Percentiles rank a stretch among this genome's conserved stretches.
Evolutionary conservation across 768 basidiomycete genomes (phyloP).

Genomic region (Lactarius deliciosus): DNA sequence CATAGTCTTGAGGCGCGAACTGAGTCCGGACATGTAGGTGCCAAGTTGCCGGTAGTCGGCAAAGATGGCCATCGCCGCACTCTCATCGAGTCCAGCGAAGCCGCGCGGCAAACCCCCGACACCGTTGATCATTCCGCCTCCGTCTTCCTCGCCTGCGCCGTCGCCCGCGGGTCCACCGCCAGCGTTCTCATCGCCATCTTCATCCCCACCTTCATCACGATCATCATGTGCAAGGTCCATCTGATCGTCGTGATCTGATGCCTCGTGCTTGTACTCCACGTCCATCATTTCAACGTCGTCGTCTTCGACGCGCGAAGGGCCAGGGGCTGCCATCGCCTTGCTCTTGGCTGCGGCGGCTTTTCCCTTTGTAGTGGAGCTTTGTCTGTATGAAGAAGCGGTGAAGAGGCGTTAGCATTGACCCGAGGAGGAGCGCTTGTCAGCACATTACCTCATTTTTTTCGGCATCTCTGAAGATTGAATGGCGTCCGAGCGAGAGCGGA

Average conservation of each 20-base stretch:
- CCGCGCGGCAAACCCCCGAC: conserved; percentile 25
- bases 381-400: conserved; percentile 36
- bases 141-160: conserved; percentile 38
- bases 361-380: conserved; percentile 44
- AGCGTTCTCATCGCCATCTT: conserved; percentile 46
- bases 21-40: conserved; percentile 90
- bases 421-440: neutral
- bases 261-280: conserved; percentile 52
- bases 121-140: conserved; percentile 38
- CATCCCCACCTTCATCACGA: conserved; percentile 50
- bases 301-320: conserved; percentile 63
- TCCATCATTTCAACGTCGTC: conserved; percentile 81
- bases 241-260: conserved; percentile 49
- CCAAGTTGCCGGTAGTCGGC: conserved; percentile 87
- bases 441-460: conserved; percentile 64
- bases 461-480: conserved; percentile 60
- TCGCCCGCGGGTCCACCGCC: conserved; percentile 37
- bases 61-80: conserved; percentile 75
- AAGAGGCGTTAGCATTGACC: conserved; percentile 13
- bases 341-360: conserved; percentile 49
- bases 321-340: conserved; percentile 55
- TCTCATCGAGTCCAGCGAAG: conserved; percentile 52
- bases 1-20: conserved; percentile 85
- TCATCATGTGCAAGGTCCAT: conserved; percentile 45
- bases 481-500: conserved; percentile 56